Percentiles rank a stretch among this genome's conserved stretches.
phyloP scores from a whole-genome alignment of 805 yeast species.

The Jamesozyma jinghongensis region DNA sequence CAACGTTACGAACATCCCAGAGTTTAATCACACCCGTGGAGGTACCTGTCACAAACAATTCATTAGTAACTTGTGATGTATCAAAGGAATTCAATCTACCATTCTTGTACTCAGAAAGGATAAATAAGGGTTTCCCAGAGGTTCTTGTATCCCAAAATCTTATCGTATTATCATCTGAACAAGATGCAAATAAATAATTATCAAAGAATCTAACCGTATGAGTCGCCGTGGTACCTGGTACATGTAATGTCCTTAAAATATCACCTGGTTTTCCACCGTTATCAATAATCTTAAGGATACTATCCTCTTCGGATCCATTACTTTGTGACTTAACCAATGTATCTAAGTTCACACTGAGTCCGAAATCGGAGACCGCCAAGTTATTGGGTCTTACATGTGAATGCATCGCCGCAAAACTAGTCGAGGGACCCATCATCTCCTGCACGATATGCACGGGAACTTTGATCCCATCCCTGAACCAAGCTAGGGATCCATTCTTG shows the following conservation, averaged over 20 bases:
- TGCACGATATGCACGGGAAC: conserved; percentile 28
- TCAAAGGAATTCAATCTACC: conserved; percentile 26
- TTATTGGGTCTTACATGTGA: conserved; percentile 16
- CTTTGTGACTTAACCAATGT: conserved; percentile 27
- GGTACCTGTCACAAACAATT: conserved; percentile 27
- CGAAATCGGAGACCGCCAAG: conserved; percentile 25
- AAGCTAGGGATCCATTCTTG: conserved; percentile 27
- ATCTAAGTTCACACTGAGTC: conserved; percentile 19
- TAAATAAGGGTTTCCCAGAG: conserved; percentile 19
- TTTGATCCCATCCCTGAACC: conserved; percentile 26
- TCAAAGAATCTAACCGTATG: conserved; percentile 27
- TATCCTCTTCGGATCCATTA: conserved; percentile 22
- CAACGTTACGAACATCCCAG: conserved; percentile 29
- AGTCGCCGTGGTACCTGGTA: conserved; percentile 27
- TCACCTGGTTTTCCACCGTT: conserved; percentile 28
- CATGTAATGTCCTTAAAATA: conserved; percentile 19
- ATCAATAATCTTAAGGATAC: conserved; percentile 26
- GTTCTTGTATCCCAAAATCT: conserved; percentile 30
- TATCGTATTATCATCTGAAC: conserved; percentile 27
- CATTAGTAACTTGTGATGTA: conserved; percentile 21
- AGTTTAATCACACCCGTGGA: conserved; percentile 27
- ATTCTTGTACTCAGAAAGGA: conserved; percentile 19
- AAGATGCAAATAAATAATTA: conserved; percentile 25
- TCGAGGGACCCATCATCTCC: conserved; percentile 28
- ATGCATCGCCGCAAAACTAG: conserved; percentile 25